Evolutionary conservation across 2,329 filamentous ascomycete genomes (phyloP), one percentile per base, ranked within the genome.

Genomic region (Arthrobotrys sinensis): DNA sequence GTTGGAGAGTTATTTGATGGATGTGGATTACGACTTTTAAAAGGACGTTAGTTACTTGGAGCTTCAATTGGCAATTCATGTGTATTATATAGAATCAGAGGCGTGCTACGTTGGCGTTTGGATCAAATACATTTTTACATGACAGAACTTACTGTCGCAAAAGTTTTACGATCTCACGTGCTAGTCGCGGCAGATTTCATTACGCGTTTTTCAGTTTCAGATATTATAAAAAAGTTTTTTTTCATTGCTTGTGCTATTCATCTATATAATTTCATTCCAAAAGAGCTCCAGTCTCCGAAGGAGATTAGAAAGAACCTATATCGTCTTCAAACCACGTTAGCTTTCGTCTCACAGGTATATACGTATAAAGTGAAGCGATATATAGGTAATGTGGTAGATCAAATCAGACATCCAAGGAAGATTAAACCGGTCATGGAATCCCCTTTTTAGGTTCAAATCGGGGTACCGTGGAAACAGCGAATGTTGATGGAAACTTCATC

Each of bases 1-100:
- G 81, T 89, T 95, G 80, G 96, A 99, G 86, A 95, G 94, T 43
- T 77, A 24, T 52, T 38, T 77, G 38, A 77, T 77, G 73, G 73
- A 77, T 71, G 62, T 77, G 66, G 73, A 77, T 71, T 77, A 71
- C 38, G 66, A 71, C 50, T 77, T 77, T 53, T 77, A 63, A 50
- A 43, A 16, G 21, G 4, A 38, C 8, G 7, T 57, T 7, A 19
- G 32, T 10, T 62, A 28, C 1, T 2, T 2, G 40, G 43, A 3
- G 14, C 8, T 24, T 14, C 19, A 12, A 38, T 36, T 48, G 43
- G 19, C 32, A 32, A 12, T 63, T 21, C 10, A 10, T 57, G 52
- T 57, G 38, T 57, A n/a, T n/a, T n/a, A n/a, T 38, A 57, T 57
- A 57, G 52, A 53, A 53, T 19, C 24, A 14, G 48, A 24, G 48